Conservation (phyloP, 306 rosid genomes). For the Coriaria nepalensis region DNA sequence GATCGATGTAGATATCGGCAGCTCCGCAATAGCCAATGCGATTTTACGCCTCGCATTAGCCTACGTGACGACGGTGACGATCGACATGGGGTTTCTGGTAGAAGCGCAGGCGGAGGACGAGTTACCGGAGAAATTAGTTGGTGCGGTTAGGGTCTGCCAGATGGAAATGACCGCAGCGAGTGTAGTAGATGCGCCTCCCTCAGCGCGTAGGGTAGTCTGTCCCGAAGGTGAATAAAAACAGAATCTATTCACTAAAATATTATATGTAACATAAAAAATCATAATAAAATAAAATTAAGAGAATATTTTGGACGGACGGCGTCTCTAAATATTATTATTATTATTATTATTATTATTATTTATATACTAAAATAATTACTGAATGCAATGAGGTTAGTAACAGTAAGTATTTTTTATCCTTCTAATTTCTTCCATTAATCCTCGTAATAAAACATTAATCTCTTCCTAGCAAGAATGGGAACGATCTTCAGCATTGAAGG, state of each 20-base stretch:
- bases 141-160: slow-evolving; percentile 79
- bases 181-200: slow-evolving; percentile 25
- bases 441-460: slow-evolving; percentile 32
- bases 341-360: no score
- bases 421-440: slow-evolving; percentile 34
- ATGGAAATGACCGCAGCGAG: slow-evolving; percentile 74
- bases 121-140: slow-evolving; percentile 66
- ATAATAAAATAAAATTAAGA: no score
- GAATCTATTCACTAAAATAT: slow-evolving; percentile 10
- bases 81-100: slow-evolving; percentile 85
- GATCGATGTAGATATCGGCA: slow-evolving; percentile 84
- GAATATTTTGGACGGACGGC: no score
- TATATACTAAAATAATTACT: not conserved
- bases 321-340: no score
- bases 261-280: no score
- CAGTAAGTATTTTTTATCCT: slow-evolving; percentile 10
- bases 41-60: slow-evolving; percentile 70
- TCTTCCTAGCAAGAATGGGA: slow-evolving; percentile 34
- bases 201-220: slow-evolving; percentile 31
- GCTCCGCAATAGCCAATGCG: slow-evolving; percentile 76
- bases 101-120: slow-evolving; percentile 81
- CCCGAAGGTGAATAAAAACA: slow-evolving; percentile 46
- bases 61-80: slow-evolving; percentile 61
- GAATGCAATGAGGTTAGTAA: slow-evolving; percentile 11
- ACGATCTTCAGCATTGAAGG: slow-evolving; percentile 74